phyloP scores from a whole-genome alignment of 495 filamentous ascomycete species.

The Tetracladium setigerum region DNA sequence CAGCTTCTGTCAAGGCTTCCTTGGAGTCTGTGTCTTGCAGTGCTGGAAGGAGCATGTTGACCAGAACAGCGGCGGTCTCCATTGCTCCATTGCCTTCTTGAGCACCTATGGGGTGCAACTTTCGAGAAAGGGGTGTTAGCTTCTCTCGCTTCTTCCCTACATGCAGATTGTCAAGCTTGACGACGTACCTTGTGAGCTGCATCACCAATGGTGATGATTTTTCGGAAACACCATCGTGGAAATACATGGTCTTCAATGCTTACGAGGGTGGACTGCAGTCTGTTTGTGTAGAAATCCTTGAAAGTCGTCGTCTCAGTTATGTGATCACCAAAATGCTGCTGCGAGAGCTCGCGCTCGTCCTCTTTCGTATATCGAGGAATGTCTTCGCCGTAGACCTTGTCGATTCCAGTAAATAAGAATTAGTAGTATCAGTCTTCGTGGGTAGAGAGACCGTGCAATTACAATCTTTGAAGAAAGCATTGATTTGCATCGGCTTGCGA shows the following conservation, averaged over 20 bases:
- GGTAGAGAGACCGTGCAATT: too few relatives aligned
- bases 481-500: conserved; percentile 21
- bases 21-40: too few relatives aligned
- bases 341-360: conserved; percentile 26
- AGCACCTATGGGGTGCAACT: conserved; percentile 20
- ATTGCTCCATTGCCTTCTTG: conserved; percentile 34
- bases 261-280: too few relatives aligned
- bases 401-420: conserved; percentile 24
- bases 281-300: conserved; percentile 11
- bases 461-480: too few relatives aligned
- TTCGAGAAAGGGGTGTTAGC: too few relatives aligned
- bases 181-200: conserved; percentile 37
- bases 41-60: too few relatives aligned
- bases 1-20: too few relatives aligned
- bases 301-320: conserved; percentile 21
- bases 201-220: conserved; percentile 34
- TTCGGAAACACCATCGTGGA: conserved; percentile 15
- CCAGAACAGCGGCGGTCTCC: conserved; percentile 28
- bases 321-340: conserved; percentile 13
- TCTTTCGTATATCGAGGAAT: conserved; percentile 26
- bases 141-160: background rate
- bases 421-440: conserved; percentile 27
- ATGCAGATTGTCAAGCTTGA: conserved; percentile 11
- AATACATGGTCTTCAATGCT: conserved; percentile 26
- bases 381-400: conserved; percentile 6